A percentile compares a stretch with the other conserved stretches of the same genome.
These are phyloP conservation scores for Colletotrichum eleusines DNA, from an alignment of 2,329 filamentous ascomycete genomes.

Conservation along the genomic window DNA sequence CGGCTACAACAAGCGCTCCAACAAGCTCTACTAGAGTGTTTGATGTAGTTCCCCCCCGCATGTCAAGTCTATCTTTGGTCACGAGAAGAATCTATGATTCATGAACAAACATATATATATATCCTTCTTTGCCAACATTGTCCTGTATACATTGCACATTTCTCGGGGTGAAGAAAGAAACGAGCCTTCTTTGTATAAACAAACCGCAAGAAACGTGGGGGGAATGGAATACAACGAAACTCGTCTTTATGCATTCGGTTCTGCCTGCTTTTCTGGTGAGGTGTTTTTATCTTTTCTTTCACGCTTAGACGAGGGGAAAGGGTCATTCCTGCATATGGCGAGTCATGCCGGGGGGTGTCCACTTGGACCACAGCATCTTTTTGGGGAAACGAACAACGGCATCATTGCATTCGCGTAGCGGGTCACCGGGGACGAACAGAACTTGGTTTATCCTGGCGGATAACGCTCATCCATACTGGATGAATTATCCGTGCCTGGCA, in stretches of 20 bases:
- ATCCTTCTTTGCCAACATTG: conserved; percentile 22
- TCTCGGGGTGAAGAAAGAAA: conserved; percentile 31
- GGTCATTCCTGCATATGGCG: not conserved
- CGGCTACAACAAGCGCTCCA: conserved; percentile 49
- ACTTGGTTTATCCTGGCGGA: not conserved
- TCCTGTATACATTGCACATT: conserved; percentile 26
- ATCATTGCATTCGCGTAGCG: conserved; percentile 30
- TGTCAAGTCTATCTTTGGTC: conserved; percentile 39
- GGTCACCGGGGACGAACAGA: not conserved
- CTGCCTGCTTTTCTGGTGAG: not conserved
- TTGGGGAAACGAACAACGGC: conserved; percentile 5
- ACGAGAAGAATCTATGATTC: conserved; percentile 42
- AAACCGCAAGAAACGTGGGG: not conserved
- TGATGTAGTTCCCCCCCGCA: conserved; percentile 39
- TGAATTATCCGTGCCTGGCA: not conserved
- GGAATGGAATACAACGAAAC: conserved; percentile 2
- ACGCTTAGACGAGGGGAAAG: conserved; percentile 8
- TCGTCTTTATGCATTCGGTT: conserved; percentile 3
- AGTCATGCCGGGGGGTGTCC: conserved; percentile 6
- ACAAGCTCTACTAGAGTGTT: conserved; percentile 41
- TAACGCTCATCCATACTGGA: not conserved
- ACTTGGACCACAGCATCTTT: conserved; percentile 8
- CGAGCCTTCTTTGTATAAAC: conserved; percentile 24
- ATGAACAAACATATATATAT: conserved; percentile 38
- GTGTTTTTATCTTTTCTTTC: conserved; percentile 1